Conservation (phyloP, 2,329 filamentous ascomycete species). For the Aspergillus brasiliensis region DNA sequence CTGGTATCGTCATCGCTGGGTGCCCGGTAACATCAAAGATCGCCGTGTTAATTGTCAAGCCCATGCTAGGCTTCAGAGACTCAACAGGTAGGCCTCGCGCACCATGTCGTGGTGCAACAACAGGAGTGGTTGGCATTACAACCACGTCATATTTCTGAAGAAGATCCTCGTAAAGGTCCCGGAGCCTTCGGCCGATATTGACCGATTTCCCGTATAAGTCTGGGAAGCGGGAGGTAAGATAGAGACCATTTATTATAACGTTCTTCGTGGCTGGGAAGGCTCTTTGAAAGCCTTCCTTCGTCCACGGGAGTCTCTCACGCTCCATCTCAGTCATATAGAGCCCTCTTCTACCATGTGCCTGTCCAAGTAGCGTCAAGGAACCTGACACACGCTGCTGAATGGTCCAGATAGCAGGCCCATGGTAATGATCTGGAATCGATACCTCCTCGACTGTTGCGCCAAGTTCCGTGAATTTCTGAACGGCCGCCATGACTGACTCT, state of each 20-base stretch:
- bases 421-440: constrained; percentile 52
- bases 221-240: constrained; percentile 42
- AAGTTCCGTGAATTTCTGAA: constrained; percentile 44
- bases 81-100: constrained; percentile 27
- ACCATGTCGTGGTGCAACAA: constrained; percentile 30
- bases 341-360: constrained; percentile 51
- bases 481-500: constrained; percentile 47
- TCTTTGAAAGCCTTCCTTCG: constrained; percentile 53
- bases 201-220: constrained; percentile 44
- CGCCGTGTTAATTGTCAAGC: constrained; percentile 59
- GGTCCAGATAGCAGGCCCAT: constrained; percentile 54
- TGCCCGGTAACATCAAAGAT: constrained; percentile 61
- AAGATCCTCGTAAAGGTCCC: constrained; percentile 43
- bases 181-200: constrained; percentile 43
- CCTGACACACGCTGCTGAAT: constrained; percentile 44
- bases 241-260: constrained; percentile 45
- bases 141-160: constrained; percentile 46
- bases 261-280: constrained; percentile 49
- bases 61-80: constrained; percentile 45
- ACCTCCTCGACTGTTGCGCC: constrained; percentile 56
- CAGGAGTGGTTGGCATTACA: constrained; percentile 42
- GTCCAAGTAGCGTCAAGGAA: constrained; percentile 44
- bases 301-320: constrained; percentile 50
- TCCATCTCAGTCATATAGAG: constrained; percentile 57
- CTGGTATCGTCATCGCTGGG: constrained; percentile 56